Conservation (phyloP, 192 early-diverging fungal genomes). For the Chytriomyces sp. region DNA sequence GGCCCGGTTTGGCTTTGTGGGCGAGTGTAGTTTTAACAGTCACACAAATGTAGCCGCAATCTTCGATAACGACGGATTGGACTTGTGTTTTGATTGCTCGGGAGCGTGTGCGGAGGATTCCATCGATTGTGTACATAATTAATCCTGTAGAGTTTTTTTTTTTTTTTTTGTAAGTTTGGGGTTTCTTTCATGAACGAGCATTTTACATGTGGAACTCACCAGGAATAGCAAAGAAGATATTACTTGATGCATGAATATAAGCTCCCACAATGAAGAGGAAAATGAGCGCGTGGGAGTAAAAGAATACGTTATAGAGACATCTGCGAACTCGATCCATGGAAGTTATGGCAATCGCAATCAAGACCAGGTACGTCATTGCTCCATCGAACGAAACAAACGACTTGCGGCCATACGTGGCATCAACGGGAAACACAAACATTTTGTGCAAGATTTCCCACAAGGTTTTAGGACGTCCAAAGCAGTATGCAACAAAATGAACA, state of each 20-base stretch:
- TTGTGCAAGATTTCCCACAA: background rate
- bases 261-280: slow-evolving; percentile 39
- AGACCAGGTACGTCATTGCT: background rate
- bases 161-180: slow-evolving; percentile 25
- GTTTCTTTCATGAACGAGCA: background rate
- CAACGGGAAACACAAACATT: background rate
- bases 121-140: slow-evolving; percentile 69
- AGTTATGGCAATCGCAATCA: slow-evolving; percentile 23
- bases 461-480: background rate
- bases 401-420: background rate
- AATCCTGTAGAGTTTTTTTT: slow-evolving; percentile 38
- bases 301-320: slow-evolving; percentile 36
- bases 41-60: slow-evolving; percentile 68
- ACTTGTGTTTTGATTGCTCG: slow-evolving; percentile 53
- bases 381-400: slow-evolving; percentile 12
- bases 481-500: slow-evolving; percentile 13
- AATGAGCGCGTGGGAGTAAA: slow-evolving; percentile 30
- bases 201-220: background rate
- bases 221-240: slow-evolving; percentile 27
- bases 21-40: slow-evolving; percentile 60
- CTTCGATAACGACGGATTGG: slow-evolving; percentile 50
- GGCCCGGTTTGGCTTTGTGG: slow-evolving; percentile 55
- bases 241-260: slow-evolving; percentile 19
- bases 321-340: slow-evolving; percentile 35
- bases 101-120: slow-evolving; percentile 64